Evolutionary conservation across 768 basidiomycete genomes (phyloP), one percentile per base, ranked within the genome.

Genomic region (Suillus discolor): DNA sequence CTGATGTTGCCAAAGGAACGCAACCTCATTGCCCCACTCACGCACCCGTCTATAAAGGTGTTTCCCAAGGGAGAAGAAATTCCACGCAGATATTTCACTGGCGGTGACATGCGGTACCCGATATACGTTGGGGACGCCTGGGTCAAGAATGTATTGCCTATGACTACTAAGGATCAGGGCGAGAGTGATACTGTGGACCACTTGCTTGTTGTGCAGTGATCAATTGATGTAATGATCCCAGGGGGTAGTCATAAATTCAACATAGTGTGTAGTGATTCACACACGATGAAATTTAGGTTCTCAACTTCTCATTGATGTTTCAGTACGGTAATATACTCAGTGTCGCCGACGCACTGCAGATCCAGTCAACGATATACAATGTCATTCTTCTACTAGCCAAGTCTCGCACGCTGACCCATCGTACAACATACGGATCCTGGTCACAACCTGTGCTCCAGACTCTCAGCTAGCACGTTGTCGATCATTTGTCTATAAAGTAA

Each of bases 101-200:
- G 2, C n/a, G 3, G 2, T 28, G 12, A 44, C 8, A n/a, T 13
- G 20, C 28, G 7, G 25, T 3, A 31, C 23, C 51, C 49, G 7
- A 66, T 75, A 20, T 76, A 70, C 18, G 74, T 76, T 36, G 71
- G 71, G 7, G 66, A 70, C 3, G 74, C 66, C 8, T 72, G 69
- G 74, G 66, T 23, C 11, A 68, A 54, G 18, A 74, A 67, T 31
- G 64, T 65, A 8, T 60, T 62, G 6, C 60, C 64, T 2, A 36
- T n/a, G 11, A 4, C 1, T 57, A 36, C 13, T 23, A 36, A 38
- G 13, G 36, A n/a, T 12, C 54, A 55, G 36, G n/a, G 15, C 4
- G 55, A 38, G 15, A 23, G 4, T 16, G n/a, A 57, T 57, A 5
- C 36, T 16, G 7, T 23, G 34, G 36, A 57, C 36, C 55, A 9